A percentile compares a stretch with the other conserved stretches of the same genome.
These are phyloP conservation scores for Plectosphaerella plurivora DNA, from an alignment of 2,329 filamentous ascomycete species.

Conservation along the genomic window DNA sequence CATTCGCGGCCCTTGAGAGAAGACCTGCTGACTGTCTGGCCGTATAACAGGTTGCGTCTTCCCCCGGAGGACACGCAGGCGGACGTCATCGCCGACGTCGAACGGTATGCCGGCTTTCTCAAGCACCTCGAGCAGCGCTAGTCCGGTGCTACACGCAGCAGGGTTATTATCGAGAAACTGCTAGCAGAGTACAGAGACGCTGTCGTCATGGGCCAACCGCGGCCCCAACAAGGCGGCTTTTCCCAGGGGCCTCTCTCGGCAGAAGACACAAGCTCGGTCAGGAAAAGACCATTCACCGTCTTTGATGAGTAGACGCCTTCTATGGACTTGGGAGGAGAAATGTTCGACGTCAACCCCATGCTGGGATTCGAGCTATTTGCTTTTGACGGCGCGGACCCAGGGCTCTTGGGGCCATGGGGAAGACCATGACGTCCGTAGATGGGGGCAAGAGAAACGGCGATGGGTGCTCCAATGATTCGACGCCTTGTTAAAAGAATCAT, in stretches of 20 bases:
- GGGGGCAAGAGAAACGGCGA: no score
- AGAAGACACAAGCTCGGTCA: background rate
- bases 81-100: constrained; percentile 9
- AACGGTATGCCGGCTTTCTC: constrained; percentile 15
- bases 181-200: constrained; percentile 5
- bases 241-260: background rate
- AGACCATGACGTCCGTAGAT: background rate
- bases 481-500: no score
- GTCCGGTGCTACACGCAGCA: constrained; percentile 16
- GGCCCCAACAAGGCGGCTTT: background rate
- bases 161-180: constrained; percentile 19
- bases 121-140: constrained; percentile 17
- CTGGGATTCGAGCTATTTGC: constrained; percentile 4
- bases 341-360: background rate
- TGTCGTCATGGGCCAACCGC: background rate
- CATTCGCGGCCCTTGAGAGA: no score
- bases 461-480: no score
- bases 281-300: background rate
- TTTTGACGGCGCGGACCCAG: constrained; percentile 2
- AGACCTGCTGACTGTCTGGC: no score
- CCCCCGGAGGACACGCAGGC: constrained; percentile 2
- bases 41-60: constrained; percentile 13
- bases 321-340: background rate
- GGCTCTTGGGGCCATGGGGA: constrained; percentile 1
- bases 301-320: background rate